Base-by-base conservation (phyloP, 257 asterid species). In the Craterostigma plantagineum region DNA sequence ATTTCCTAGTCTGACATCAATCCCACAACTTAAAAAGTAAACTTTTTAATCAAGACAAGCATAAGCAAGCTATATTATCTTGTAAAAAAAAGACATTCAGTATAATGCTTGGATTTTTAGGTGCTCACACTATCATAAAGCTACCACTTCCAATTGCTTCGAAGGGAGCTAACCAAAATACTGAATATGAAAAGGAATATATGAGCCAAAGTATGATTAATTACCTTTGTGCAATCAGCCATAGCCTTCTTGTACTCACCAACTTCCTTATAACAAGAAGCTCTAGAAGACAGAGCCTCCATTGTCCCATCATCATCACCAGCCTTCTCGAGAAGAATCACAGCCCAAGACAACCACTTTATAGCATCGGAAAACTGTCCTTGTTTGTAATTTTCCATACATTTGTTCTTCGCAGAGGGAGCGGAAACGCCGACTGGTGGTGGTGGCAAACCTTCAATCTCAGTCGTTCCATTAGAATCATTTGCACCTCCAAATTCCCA, bases 211-310 rank as follows among this genome's bases (percentile, higher is more conserved):
- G 4, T 23, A 23, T 23, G n/a, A n/a, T 23, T 2, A 23, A n/a
- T 23, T 63, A 90, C 98, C 92, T 90, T 77, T 12, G 95, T 74
- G 59, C 98, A 90, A 67, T 90, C 98, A 55, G 95, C 98, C 16
- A 90, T 95, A 30, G 95, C 98, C 77, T 90, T 90, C 77, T 90
- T 90, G 59, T 90, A 82, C 63, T 90, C 98, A 39, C 98, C 98
- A 36, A 83, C 93, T 70, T 90, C 98, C 68, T 90, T 90, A 63
- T 83, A 90, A 64, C 92, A 90, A 0, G 95, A 83, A 10, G 98
- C 93, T 38, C 95, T 64, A 57, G 73, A 61, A 9, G 71, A 60
- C 46, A 87, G 69, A 46, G 34, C 51, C 51, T 46, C 51, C 38
- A 10, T 27, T 14, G 7, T 10, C 40, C 51, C 51, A 46, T 46